Percentiles rank a stretch among this genome's conserved stretches.
Evolutionary conservation across 805 yeast genomes (phyloP).

Genomic region (Yarrowia bubula): DNA sequence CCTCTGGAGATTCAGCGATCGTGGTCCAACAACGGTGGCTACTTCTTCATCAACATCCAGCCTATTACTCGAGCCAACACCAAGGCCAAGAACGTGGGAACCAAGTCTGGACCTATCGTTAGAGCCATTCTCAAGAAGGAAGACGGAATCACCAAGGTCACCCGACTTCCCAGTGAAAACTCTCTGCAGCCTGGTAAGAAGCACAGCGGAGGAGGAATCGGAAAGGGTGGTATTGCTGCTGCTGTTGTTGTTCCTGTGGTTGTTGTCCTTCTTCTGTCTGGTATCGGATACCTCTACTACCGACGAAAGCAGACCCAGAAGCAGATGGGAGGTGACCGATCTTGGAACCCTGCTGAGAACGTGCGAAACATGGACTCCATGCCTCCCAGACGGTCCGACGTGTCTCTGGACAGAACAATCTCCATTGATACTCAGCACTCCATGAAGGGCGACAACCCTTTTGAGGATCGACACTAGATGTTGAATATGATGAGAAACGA

Average conservation of each 20-base stretch:
- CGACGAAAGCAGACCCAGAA: slow-evolving; percentile 34
- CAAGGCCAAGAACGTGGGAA: slow-evolving; percentile 43
- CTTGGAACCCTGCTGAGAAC: slow-evolving; percentile 26
- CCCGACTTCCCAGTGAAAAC: slow-evolving; percentile 46
- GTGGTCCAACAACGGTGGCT: slow-evolving; percentile 36
- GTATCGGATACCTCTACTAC: slow-evolving; percentile 36
- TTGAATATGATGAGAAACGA: background rate
- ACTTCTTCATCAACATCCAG: slow-evolving; percentile 43
- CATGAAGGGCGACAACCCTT: slow-evolving; percentile 23
- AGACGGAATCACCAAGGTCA: slow-evolving; percentile 40
- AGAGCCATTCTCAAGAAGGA: slow-evolving; percentile 40
- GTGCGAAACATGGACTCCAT: slow-evolving; percentile 19
- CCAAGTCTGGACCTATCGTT: slow-evolving; percentile 44
- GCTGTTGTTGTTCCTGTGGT: slow-evolving; percentile 48
- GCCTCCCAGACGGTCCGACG: slow-evolving; percentile 23
- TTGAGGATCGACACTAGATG: background rate
- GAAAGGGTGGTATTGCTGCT: slow-evolving; percentile 38
- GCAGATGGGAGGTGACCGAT: background rate
- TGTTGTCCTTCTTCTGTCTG: slow-evolving; percentile 38
- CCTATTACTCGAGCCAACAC: slow-evolving; percentile 43
- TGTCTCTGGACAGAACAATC: slow-evolving; percentile 18
- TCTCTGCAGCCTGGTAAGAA: slow-evolving; percentile 32
- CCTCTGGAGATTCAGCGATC: slow-evolving; percentile 39
- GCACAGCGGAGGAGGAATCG: slow-evolving; percentile 34
- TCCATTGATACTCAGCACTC: slow-evolving; percentile 23